These are phyloP conservation scores for Akanthomyces lecanii DNA, from an alignment of 2,329 filamentous ascomycete genomes.

Conservation along the genomic window DNA sequence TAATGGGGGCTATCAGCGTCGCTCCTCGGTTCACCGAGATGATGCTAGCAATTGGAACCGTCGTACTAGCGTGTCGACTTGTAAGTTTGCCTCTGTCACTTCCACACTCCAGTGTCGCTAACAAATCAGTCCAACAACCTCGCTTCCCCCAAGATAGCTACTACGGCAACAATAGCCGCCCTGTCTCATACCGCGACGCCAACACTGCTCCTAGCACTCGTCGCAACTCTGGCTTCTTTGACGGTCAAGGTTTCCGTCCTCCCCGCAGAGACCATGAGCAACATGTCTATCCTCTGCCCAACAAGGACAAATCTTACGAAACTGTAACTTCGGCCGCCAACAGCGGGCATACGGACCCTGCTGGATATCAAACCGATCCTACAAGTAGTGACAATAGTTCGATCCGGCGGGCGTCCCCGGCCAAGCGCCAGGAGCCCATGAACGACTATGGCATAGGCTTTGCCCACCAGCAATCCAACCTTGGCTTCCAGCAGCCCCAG, in stretches of 20 bases:
- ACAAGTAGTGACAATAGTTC: conserved; percentile 88
- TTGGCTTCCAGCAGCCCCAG: conserved; percentile 28
- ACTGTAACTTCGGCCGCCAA: conserved; percentile 76
- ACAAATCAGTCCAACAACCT: conserved; percentile 29
- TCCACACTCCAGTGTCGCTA: neutral
- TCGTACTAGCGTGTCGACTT: conserved; percentile 51
- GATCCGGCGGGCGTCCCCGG: conserved; percentile 65
- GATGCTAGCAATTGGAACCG: conserved; percentile 47
- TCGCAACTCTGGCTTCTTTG: conserved; percentile 39
- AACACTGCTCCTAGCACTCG: conserved; percentile 27
- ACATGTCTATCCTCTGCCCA: conserved; percentile 49
- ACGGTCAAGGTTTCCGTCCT: conserved; percentile 33
- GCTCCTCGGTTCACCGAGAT: conserved; percentile 51
- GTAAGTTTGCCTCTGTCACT: neutral
- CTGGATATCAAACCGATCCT: conserved; percentile 79
- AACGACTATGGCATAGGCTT: conserved; percentile 65
- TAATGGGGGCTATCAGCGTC: conserved; percentile 73
- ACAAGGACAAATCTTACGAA: conserved; percentile 78
- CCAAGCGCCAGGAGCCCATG: conserved; percentile 48
- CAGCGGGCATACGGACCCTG: conserved; percentile 70
- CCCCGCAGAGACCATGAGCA: conserved; percentile 14
- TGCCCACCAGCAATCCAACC: conserved; percentile 39
- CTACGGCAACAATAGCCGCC: conserved; percentile 41
- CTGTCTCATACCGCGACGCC: conserved; percentile 35
- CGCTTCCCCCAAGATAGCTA: conserved; percentile 51